Conservation (phyloP, 176 grass and related monocot species). For the Oryza brachyantha region DNA sequence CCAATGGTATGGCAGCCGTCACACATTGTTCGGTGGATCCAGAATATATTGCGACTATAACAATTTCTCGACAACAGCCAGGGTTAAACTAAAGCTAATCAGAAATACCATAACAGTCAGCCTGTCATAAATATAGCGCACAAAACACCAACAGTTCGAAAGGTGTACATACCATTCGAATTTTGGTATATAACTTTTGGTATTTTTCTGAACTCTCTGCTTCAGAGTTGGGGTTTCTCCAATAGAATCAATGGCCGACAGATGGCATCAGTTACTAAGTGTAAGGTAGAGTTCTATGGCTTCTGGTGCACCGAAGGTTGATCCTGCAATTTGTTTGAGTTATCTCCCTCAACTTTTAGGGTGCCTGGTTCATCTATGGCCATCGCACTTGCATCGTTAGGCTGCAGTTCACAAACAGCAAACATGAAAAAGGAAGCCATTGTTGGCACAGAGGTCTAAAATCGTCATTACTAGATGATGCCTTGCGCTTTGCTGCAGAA, state of each 20-base stretch:
- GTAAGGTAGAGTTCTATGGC: conserved; percentile 9
- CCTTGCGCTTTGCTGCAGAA: no score
- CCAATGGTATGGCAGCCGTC: background rate
- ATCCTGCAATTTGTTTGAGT: conserved; percentile 41
- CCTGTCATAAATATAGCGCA: background rate
- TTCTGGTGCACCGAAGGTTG: conserved; percentile 32
- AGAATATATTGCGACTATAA: background rate
- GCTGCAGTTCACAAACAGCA: conserved; percentile 25
- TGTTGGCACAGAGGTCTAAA: background rate
- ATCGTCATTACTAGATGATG: no score
- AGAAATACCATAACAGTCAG: background rate
- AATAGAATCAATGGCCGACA: conserved; percentile 22
- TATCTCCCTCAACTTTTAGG: conserved; percentile 37
- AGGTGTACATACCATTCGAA: background rate
- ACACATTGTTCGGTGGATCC: background rate
- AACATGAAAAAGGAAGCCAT: background rate
- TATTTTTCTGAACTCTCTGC: conserved; percentile 18
- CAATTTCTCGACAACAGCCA: background rate
- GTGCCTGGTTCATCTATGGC: conserved; percentile 40
- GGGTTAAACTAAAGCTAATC: background rate
- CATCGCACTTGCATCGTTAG: conserved; percentile 44
- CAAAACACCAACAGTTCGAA: background rate
- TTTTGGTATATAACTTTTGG: background rate
- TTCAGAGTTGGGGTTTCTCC: background rate
- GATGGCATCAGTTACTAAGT: conserved; percentile 23